Base-by-base conservation (phyloP, 108 stramenopile genomes). In the Mediolabrus comicus region DNA sequence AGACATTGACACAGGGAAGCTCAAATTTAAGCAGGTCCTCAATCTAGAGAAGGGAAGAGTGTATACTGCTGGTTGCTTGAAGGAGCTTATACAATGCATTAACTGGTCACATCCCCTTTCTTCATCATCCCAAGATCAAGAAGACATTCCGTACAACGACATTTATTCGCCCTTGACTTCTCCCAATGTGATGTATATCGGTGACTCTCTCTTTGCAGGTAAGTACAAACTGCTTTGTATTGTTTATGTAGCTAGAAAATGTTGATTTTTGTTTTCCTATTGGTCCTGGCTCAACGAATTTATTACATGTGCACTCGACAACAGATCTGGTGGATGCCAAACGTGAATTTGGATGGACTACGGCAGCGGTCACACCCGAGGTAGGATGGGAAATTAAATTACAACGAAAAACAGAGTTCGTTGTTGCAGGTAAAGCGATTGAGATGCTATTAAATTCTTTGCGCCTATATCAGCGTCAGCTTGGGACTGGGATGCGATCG, bases 301-400 rank as follows among this genome's bases (percentile, higher is more conserved):
- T 49, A 24, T 24, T 7, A 33, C 33, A 17, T 8, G 0, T 49
- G 19, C 10, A 49, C 46, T 49, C 22, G 22, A 49, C 46, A 49
- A 49, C n/a, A 49, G 97, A 98, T 85, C 71, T 98, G 32, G 97
- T 98, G 8, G 96, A 97, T 68, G 97, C 96, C 9, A 96, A 97
- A 35, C 87, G 92, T 12, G 91, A 93, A 65, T 93, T 82, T 57
- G 91, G 92, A 3, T 96, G 95, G 95, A 90, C 81, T 16, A 95
- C 95, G 17, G 95, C 90, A n/a, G 95, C 90, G 16, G 92, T 96
- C 11, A 86, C 88, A 9, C 90, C 94, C 3, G 94, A 95, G 51
- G 89, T 95, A 3, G 75, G 69, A 16, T 53, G 57, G 62, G 89
- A 95, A 64, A 75, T 88, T 59, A 82, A 88, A 41, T 53, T 88